Base-by-base conservation (phyloP, 805 yeast species). In the Lachancea waltii region DNA sequence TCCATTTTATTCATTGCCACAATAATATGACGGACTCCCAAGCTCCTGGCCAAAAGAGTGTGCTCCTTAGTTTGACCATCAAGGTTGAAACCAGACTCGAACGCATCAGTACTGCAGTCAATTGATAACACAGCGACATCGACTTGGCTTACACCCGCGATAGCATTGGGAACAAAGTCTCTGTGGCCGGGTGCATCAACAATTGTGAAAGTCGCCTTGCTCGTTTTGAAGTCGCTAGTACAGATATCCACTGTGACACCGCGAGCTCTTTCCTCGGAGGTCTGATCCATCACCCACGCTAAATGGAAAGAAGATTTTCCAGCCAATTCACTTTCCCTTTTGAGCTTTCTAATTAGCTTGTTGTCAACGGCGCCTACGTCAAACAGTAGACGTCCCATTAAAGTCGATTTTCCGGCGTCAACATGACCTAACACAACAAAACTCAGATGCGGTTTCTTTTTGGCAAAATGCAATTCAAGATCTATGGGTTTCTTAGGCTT, bases 101-200 rank as follows among this genome's bases (percentile, higher is more conserved):
- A 92, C 56, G 94, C 99, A 64, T 97, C 97, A 62, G 86, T 85
- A 68, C 97, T 83, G 42, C 97, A 97, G 49, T 95, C 86, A 49
- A 92, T 87, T 27, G 92, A 97, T 53, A 92, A 73, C 44, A 92
- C 78, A 60, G 98, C 98, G 36, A 90, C 89, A 68, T 92, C 98
- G 17, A 98, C 97, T 69, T 92, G 98, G 25, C 97, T 87, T 11
- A 97, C 97, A 62, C 98, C 98, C 46, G 96, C 95, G 70, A 92
- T 92, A 86, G 95, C 94, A 62, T 85, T 92, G 31, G 96, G 87
- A 44, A 92, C 96, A 62, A 92, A 92, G 81, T 90, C 85, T 71
- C 90, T 89, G 72, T 92, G 99, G 27, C 99, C 99, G 42, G 99
- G 99, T 6, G 99, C 99, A 64, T 92, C 99, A 58, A 92, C 81